phyloP scores from a whole-genome alignment of 1,284 basidiomycete species.

The Malassezia slooffiae region DNA sequence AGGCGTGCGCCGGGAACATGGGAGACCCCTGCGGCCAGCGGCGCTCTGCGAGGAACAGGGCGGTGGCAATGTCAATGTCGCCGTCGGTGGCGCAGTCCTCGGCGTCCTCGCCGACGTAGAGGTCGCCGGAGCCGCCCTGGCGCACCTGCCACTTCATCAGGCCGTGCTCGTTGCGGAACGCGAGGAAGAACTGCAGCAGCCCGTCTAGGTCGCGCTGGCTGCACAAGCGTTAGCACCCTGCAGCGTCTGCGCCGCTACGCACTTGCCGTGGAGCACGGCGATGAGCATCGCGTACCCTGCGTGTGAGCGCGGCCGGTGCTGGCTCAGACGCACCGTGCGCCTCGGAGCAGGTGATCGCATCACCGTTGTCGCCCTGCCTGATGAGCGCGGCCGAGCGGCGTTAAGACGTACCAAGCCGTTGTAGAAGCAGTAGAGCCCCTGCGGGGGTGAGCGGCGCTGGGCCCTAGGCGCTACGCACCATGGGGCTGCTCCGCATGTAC shows the following conservation, averaged over 20 bases:
- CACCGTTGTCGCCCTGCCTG: slow-evolving; percentile 24
- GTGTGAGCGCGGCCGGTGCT: background rate
- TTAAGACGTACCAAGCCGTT: slow-evolving; percentile 18
- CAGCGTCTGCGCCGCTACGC: background rate
- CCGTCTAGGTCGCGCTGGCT: slow-evolving; percentile 30
- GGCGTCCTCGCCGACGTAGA: slow-evolving; percentile 31
- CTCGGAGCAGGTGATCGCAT: slow-evolving; percentile 40
- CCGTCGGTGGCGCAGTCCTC: slow-evolving; percentile 33
- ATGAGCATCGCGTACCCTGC: slow-evolving; percentile 39
- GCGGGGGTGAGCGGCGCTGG: background rate
- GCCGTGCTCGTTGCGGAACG: slow-evolving; percentile 25
- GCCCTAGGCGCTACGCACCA: background rate
- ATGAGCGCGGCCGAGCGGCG: background rate
- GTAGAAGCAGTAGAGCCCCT: slow-evolving; percentile 35
- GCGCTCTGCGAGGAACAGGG: slow-evolving; percentile 23
- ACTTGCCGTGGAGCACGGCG: slow-evolving; percentile 29
- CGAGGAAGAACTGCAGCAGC: slow-evolving; percentile 26
- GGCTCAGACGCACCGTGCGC: slow-evolving; percentile 26
- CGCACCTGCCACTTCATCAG: slow-evolving; percentile 41
- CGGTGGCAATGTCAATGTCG: slow-evolving; percentile 36
- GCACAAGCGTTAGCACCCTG: background rate
- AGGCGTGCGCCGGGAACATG: slow-evolving; percentile 18
- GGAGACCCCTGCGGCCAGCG: slow-evolving; percentile 21
- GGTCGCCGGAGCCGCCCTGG: slow-evolving; percentile 5
- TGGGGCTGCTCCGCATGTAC: slow-evolving; percentile 12